Evolutionary conservation across 495 filamentous ascomycete genomes (phyloP), one percentile per base, ranked within the genome.

Genomic region (Trichoderma asperelloides): DNA sequence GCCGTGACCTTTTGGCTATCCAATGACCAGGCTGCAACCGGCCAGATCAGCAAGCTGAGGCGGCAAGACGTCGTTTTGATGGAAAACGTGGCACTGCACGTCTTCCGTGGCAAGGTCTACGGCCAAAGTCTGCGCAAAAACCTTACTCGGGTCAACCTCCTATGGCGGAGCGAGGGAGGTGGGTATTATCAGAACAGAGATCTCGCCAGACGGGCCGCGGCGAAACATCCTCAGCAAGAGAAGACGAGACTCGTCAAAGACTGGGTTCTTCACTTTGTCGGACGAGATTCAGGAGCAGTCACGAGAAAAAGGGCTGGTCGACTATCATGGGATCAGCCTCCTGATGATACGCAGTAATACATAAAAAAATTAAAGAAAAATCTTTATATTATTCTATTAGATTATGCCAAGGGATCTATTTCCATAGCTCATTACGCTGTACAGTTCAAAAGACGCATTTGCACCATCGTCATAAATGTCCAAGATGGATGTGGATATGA

Each of bases 1-100:
- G 84, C 81, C 15, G 78, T 97, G 68, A 94, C 89, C 33, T 89
- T 97, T 69, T 97, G 94, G 94, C 79, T 96, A 16, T 71, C 77
- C 7, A 70, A 69, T 12, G 76, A 74, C 71, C 71, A 73, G 37
- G 69, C 73, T 23, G 69, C 74, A 8, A 69, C 74, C 2, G 77
- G 78, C 64, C 76, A 88, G 25, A 75, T 92, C 9, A 74, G 74
- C 27, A 74, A 71, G 3, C 75, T 95, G 65, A 81, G 89, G 51
- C 80, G 84, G 4, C 84, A 85, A 64, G 92, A 96, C 74, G 85
- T 96, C 27, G 79, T 97, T 13, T 80, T 96, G 27, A 71, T 93
- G 60, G 84, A 85, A 62, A 91, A 90, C 69, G 86, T 96, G 16
- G 93, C 88, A n/a, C 77, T 97, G 27, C 84, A 84, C 64, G 83